Evolutionary conservation across 192 early-diverging fungal species (phyloP).

Genomic region (Pilaira anomala): DNA sequence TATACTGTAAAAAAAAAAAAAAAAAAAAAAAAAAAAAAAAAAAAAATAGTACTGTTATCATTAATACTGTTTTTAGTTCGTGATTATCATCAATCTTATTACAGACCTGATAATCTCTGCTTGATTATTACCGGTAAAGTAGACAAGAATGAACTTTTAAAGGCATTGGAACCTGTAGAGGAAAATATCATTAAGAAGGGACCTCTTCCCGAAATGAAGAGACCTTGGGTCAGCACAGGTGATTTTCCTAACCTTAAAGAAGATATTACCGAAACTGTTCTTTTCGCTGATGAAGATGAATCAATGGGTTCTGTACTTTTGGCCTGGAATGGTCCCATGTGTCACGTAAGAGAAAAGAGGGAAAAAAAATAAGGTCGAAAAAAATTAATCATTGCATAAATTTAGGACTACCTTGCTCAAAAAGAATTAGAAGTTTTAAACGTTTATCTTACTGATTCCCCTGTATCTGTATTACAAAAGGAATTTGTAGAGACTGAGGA

Average conservation of each 20-base stretch:
- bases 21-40: neutral
- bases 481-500: conserved; percentile 63
- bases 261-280: conserved; percentile 42
- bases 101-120: conserved; percentile 61
- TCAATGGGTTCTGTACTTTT: conserved; percentile 53
- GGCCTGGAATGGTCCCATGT: conserved; percentile 51
- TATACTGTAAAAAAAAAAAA: too few species aligned
- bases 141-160: conserved; percentile 39
- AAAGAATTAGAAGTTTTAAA: conserved; percentile 37
- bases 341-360: conserved; percentile 39
- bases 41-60: neutral
- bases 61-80: conserved; percentile 20
- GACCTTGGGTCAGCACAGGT: conserved; percentile 57
- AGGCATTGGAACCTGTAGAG: conserved; percentile 47
- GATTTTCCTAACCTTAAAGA: conserved; percentile 41
- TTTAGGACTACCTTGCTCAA: conserved; percentile 28
- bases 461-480: conserved; percentile 52
- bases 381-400: neutral
- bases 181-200: conserved; percentile 51
- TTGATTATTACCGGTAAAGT: conserved; percentile 55
- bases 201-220: conserved; percentile 43
- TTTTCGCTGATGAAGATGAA: conserved; percentile 62
- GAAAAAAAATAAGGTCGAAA: neutral
- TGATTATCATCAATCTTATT: conserved; percentile 53
- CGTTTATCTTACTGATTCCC: conserved; percentile 54